These are phyloP conservation scores for Truncatella angustata DNA, from an alignment of 2,329 filamentous ascomycete genomes.

Conservation along the genomic window DNA sequence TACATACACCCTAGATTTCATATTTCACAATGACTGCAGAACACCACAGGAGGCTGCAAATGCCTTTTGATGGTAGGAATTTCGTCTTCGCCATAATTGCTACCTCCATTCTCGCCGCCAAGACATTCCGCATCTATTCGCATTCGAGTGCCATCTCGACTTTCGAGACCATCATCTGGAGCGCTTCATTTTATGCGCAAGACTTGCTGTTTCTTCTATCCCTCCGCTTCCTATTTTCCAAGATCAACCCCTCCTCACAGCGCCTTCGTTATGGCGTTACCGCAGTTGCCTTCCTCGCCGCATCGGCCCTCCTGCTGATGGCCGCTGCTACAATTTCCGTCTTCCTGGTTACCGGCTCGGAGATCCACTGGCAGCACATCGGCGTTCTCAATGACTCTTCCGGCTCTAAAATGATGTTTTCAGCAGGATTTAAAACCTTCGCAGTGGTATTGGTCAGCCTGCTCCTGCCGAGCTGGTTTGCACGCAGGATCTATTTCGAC, in stretches of 20 bases:
- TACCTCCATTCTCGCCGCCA: background rate
- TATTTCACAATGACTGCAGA: background rate
- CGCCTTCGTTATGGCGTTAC: background rate
- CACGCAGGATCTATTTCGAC: background rate
- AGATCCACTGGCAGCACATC: background rate
- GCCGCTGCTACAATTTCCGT: background rate
- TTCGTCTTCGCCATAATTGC: background rate
- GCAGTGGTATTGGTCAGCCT: background rate
- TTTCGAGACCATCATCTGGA: background rate
- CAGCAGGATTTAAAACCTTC: background rate
- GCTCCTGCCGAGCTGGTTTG: background rate
- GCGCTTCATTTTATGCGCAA: background rate
- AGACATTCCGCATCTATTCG: background rate
- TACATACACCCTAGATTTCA: too few relatives aligned
- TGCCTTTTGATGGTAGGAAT: background rate
- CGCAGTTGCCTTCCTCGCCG: background rate
- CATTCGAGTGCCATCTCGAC: background rate
- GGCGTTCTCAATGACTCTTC: background rate
- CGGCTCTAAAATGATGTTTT: background rate
- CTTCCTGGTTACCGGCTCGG: background rate
- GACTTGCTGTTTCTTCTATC: background rate
- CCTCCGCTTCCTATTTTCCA: background rate
- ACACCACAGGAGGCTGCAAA: background rate
- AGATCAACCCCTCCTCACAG: background rate
- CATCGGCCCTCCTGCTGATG: background rate